Conservation (phyloP, 176 grass and related monocot species). For the Lolium rigidum region DNA sequence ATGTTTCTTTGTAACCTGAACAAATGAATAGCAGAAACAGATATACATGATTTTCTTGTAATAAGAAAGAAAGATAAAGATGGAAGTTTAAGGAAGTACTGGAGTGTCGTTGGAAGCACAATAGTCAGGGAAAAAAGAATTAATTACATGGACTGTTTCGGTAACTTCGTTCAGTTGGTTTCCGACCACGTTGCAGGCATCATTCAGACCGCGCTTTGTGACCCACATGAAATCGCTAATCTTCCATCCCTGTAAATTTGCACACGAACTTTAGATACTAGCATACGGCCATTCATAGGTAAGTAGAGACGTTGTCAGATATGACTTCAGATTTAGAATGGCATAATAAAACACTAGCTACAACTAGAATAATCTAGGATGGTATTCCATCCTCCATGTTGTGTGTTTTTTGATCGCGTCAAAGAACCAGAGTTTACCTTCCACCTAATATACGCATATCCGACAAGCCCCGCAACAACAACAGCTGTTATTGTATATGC, state of each 20-base stretch:
- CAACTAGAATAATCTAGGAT: constrained; percentile 1
- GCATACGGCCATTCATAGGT: not conserved
- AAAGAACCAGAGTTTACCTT: not conserved
- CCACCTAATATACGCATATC: too few species aligned
- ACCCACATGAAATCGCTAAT: constrained; percentile 91
- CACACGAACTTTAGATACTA: not conserved
- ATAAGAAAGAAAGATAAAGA: constrained; percentile 4
- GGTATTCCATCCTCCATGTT: not conserved
- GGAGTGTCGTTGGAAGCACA: not conserved
- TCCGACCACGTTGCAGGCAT: constrained; percentile 77
- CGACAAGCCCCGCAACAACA: constrained; percentile 55
- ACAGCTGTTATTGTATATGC: constrained; percentile 40
- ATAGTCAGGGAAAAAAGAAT: not conserved
- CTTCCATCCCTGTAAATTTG: constrained; percentile 75
- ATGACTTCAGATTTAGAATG: not conserved
- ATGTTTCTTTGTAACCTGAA: constrained; percentile 69
- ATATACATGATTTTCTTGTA: not conserved
- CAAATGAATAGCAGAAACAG: not conserved
- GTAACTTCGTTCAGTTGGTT: constrained; percentile 79
- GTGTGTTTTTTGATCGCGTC: not conserved
- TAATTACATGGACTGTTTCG: constrained; percentile 65
- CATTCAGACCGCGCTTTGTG: constrained; percentile 68
- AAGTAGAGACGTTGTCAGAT: not conserved
- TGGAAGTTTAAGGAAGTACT: not conserved
- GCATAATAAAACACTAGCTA: not conserved